phyloP scores from a whole-genome alignment of 495 filamentous ascomycete genomes.

The Hyaloscypha bicolor region DNA sequence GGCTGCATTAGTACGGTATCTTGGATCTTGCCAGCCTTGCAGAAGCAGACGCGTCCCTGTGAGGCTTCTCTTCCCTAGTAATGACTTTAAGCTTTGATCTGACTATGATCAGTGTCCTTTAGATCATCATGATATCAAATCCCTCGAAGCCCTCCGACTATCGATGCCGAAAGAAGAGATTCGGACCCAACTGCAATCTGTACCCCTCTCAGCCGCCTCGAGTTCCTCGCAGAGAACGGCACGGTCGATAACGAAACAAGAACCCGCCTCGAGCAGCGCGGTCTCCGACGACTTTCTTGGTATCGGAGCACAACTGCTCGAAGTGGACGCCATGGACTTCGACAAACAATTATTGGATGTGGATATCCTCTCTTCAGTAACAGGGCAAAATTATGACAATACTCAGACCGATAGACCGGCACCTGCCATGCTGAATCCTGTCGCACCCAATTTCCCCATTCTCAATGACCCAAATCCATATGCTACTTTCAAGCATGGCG shows the following conservation, averaged over 20 bases:
- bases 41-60: constrained; percentile 23
- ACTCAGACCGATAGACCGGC: constrained; percentile 9
- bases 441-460: constrained; percentile 6
- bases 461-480: constrained; percentile 16
- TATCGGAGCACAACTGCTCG: constrained; percentile 7
- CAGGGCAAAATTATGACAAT: constrained; percentile 13
- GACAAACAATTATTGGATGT: constrained; percentile 15
- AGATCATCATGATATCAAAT: constrained; percentile 31
- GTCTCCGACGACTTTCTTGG: neutral
- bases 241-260: neutral
- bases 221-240: constrained; percentile 1
- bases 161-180: neutral
- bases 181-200: neutral
- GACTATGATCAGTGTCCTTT: constrained; percentile 26
- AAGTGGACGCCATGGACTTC: neutral
- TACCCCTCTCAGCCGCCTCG: constrained; percentile 5
- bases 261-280: neutral
- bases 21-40: constrained; percentile 25
- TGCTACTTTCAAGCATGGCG: constrained; percentile 19
- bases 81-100: constrained; percentile 7
- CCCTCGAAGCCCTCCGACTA: constrained; percentile 11
- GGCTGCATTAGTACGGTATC: constrained; percentile 28
- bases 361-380: constrained; percentile 3
- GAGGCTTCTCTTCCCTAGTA: neutral
- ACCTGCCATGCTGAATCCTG: neutral